Base-by-base conservation (phyloP, 176 grass and related monocot genomes). In the barley (Hordeum vulgare) region DNA sequence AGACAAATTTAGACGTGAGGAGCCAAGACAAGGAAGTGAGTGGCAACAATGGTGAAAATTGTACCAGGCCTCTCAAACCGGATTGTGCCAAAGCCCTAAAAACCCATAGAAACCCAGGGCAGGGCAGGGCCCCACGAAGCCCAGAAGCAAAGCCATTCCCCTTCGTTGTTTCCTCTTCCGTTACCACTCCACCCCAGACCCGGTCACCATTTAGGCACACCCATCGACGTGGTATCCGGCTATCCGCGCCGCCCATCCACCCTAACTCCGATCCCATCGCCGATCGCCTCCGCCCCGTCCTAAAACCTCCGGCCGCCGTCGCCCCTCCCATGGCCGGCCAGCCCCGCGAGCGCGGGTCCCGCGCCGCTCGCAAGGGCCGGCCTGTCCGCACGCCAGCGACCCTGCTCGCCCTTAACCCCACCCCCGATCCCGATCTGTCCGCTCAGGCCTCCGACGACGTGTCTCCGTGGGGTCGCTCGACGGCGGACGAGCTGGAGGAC, bases 401-500 rank as follows among this genome's bases (percentile, higher is more conserved):
- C 71, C 42, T 33, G 25, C 44, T 74, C 44, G 56, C 65, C 31
- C 73, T 74, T 11, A 76, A 25, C n/a, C 85, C 76, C 83, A 85
- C 90, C 61, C 80, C 92, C 44, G 84, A 66, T 67, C 85, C 89
- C 33, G 89, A 91, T 84, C 80, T 62, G 28, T 27, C 86, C 69
- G 78, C 58, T 3, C 57, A 49, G 40, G 56, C 74, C 39, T 80
- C 76, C 18, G 79, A 80, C 23, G 85, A 90, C 6, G 21, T 82
- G 5, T 40, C 87, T 5, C 84, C 83, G 4, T 94, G 95, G 88
- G 80, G 85, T 4, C 77, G 86, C 80, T 78, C 64, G 85, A 90
- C 89, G 27, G 93, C 66, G 67, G 85, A 95, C 47, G 89, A 98
- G 78, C 84, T 98, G 18, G 93, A 98, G 87, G 83, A 90, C 35